Percentiles rank a stretch among this genome's conserved stretches.
Evolutionary conservation across 208 protist genomes (phyloP).

Genomic region (Crithidia brevicula): DNA sequence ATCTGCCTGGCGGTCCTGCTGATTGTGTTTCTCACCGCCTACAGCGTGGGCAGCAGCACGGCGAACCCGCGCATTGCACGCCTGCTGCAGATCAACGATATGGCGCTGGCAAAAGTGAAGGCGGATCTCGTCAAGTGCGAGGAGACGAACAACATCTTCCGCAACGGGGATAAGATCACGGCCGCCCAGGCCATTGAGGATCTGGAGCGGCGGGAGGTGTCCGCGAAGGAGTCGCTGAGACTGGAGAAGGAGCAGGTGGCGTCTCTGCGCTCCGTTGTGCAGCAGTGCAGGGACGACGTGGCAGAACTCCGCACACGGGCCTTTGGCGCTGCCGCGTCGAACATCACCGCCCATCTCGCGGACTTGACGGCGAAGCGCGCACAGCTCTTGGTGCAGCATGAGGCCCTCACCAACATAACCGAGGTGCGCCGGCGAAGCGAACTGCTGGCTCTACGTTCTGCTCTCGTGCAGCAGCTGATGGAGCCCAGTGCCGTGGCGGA

Average conservation of each 20-base stretch:
- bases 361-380: not conserved
- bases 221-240: not conserved
- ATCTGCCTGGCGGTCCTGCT: slow-evolving; percentile 12
- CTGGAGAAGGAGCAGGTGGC: slow-evolving; percentile 13
- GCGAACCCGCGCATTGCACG: slow-evolving; percentile 15
- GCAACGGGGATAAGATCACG: slow-evolving; percentile 4
- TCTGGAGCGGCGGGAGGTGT: slow-evolving; percentile 1
- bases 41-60: slow-evolving; percentile 14
- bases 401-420: not conserved
- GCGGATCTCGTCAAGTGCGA: not conserved
- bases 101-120: not conserved
- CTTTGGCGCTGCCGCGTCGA: slow-evolving; percentile 1
- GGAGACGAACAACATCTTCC: not conserved
- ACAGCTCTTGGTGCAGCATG: not conserved
- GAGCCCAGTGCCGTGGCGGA: not conserved
- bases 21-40: slow-evolving; percentile 21
- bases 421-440: slow-evolving; percentile 17
- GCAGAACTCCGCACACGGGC: not conserved
- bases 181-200: slow-evolving; percentile 12
- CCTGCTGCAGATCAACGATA: not conserved
- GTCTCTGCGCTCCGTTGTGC: slow-evolving; percentile 7
- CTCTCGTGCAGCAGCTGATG: slow-evolving; percentile 14
- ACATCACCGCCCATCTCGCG: not conserved
- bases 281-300: slow-evolving; percentile 18
- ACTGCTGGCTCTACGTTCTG: slow-evolving; percentile 9